Base-by-base conservation (phyloP, 768 basidiomycete species). In the Suillus americanus region DNA sequence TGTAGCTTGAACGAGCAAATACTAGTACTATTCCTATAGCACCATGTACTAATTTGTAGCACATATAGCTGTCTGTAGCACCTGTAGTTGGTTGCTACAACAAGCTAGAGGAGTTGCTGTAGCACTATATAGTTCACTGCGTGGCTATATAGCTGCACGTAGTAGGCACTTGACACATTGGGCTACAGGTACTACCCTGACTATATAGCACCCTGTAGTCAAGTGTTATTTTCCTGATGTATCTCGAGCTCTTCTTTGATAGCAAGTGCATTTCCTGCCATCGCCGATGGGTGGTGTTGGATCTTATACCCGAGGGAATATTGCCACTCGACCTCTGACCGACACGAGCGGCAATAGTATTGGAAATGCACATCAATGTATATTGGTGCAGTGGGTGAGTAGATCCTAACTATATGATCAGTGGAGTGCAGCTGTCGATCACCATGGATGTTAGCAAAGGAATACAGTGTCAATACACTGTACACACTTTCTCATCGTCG, bases 291-390 rank as follows among this genome's bases (percentile, higher is more conserved):
- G 46, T n/a, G 46, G 7, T 9, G 43, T 43, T 46, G 46, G 12
- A 46, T 46, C 46, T 46, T 66, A 45, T 57, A 71, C 12, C 68
- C 63, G 13, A 68, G 25, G 4, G 62, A 65, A 60, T 67, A 71
- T 23, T 7, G 20, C 67, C 63, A 66, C 23, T 72, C 55, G 45
- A 64, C 40, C 12, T 2, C 3, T 37, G 18, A 43, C 18, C 16
- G 10, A 30, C 62, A 14, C 23, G 51, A 2, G 18, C 59, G 66
- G 43, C 51, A 54, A 23, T 65, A 25, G 46, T 69, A 65, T 54
- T 63, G 61, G 51, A 70, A 18, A 20, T 68, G 69, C 14, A 68
- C 64, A 30, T 68, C 69, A 41, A 70, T 60, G 55, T 63, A 70
- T 28, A 60, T 61, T 3, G 70, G 65, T 18, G 64, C 23, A 1